These are phyloP conservation scores for Aspergillus heteromorphus DNA, from an alignment of 495 filamentous ascomycete species.

Conservation along the genomic window DNA sequence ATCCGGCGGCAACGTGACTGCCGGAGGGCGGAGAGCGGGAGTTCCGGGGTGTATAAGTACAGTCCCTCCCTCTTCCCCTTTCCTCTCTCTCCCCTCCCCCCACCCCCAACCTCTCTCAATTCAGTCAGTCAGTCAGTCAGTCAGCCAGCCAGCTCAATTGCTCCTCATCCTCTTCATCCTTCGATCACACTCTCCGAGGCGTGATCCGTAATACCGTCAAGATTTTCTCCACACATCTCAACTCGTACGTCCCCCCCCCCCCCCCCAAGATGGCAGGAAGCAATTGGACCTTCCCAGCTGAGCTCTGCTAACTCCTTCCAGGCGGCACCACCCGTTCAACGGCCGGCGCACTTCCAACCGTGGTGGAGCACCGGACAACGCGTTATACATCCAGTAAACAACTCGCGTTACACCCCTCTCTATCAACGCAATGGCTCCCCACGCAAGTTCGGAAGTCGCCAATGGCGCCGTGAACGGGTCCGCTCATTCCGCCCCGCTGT, in stretches of 20 bases:
- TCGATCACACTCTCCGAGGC: conserved; percentile 38
- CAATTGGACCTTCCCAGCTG: conserved; percentile 1
- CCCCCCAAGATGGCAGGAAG: background rate
- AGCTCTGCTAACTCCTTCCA: conserved; percentile 30
- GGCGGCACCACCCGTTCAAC: conserved; percentile 96
- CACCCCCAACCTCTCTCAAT: conserved; percentile 3
- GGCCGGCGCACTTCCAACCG: conserved; percentile 88
- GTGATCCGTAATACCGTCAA: conserved; percentile 45
- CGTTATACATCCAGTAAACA: conserved; percentile 55
- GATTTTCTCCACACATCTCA: conserved; percentile 48
- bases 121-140: too few relatives aligned
- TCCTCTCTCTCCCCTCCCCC: conserved; percentile 4
- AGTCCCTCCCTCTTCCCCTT: conserved; percentile 1
- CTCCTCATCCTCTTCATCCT: conserved; percentile 7
- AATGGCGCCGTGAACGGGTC: conserved; percentile 69
- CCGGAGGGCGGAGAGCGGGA: background rate
- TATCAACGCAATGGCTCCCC: conserved; percentile 75
- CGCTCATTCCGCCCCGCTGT: conserved; percentile 57
- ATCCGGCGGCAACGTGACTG: conserved; percentile 4
- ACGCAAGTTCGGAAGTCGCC: conserved; percentile 65
- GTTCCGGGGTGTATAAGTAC: background rate
- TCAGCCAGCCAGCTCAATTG: background rate
- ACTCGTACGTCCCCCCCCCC: conserved; percentile 35
- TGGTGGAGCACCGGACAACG: conserved; percentile 79
- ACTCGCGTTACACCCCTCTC: conserved; percentile 12